Base-by-base conservation (phyloP, 768 basidiomycete genomes). In the Collybiopsis confluens region DNA sequence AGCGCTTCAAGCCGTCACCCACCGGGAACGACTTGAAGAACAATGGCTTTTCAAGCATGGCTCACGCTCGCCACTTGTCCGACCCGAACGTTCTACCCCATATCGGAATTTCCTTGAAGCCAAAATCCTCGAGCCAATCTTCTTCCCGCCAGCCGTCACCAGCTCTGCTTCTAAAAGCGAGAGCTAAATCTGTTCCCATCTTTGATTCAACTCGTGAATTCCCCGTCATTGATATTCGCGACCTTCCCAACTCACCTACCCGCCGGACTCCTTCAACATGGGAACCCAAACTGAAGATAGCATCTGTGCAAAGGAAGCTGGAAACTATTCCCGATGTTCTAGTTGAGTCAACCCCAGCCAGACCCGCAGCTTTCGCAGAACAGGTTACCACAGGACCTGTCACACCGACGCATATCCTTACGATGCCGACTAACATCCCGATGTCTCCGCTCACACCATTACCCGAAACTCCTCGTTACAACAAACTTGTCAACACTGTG, bases 391-490 rank as follows among this genome's bases (percentile, higher is more conserved):
- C 13, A 33, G 30, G 13, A 33, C 52, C 52, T 42, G 28, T 43
- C 23, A 37, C 52, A 23, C 52, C 52, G n/a, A 45, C 6, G 4
- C 24, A 53, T 15, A 24, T 2, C 13, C 18, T 37, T 10, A 21
- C 4, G 7, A 33, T 26, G 20, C 21, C 47, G 21, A 15, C 35
- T 13, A 33, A 26, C 10, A 23, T 37, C 16, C 41, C 28, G 4
- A 9, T 53, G 21, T 53, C 52, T 20, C 52, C 52, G 10, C 52
- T 53, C 10, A 53, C 52, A n/a, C 52, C 52, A 15, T n/a, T 53
- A 13, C 33, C 52, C 11, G 43, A 44, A 45, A 53, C 52, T 7
- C 43, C 43, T 33, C 11, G 3, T 23, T 18, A 24, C n/a, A 30
- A 33, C 16, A 42, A 38, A 16, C 2, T 18, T 24, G 0, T 9